A percentile compares a stretch with the other conserved stretches of the same genome.
These are phyloP conservation scores for Fusarium bulbicola DNA, from an alignment of 2,329 filamentous ascomycete genomes.

Conservation along the genomic window DNA sequence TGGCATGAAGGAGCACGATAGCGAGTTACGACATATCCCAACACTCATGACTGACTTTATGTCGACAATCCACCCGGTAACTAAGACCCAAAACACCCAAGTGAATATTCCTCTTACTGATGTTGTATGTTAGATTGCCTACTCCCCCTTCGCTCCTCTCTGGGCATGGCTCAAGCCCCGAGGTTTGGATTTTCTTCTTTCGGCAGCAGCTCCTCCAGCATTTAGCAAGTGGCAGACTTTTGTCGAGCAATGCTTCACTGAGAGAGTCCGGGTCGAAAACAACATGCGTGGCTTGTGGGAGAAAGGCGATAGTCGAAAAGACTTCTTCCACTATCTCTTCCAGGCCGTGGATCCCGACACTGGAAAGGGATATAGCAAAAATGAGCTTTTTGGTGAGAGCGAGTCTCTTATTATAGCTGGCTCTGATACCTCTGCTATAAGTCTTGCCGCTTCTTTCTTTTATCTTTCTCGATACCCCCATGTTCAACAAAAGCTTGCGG, in stretches of 20 bases:
- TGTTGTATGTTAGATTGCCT: conserved; percentile 13
- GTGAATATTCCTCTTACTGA: not conserved
- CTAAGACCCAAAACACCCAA: not conserved
- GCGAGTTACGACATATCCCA: conserved; percentile 26
- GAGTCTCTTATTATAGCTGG: conserved; percentile 38
- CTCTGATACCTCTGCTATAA: conserved; percentile 31
- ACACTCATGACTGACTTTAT: conserved; percentile 26
- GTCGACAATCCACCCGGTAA: conserved; percentile 18
- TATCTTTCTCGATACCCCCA: conserved; percentile 24
- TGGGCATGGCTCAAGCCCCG: conserved; percentile 41
- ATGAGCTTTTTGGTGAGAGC: conserved; percentile 39
- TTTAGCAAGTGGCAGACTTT: conserved; percentile 31
- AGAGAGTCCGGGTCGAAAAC: conserved; percentile 27
- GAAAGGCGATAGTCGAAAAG: conserved; percentile 26
- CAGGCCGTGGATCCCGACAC: conserved; percentile 35
- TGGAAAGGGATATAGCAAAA: conserved; percentile 33
- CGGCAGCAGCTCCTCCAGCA: conserved; percentile 23
- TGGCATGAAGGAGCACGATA: conserved; percentile 28
- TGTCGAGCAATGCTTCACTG: conserved; percentile 30
- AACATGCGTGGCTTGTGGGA: not conserved
- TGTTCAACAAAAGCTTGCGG: conserved; percentile 14
- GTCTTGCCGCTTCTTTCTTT: conserved; percentile 29
- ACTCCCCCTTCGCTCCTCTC: conserved; percentile 31
- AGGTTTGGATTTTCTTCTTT: conserved; percentile 33
- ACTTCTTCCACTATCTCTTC: conserved; percentile 41